phyloP scores from a whole-genome alignment of 2,329 filamentous ascomycete genomes.

The Ceratocystis ficicola region DNA sequence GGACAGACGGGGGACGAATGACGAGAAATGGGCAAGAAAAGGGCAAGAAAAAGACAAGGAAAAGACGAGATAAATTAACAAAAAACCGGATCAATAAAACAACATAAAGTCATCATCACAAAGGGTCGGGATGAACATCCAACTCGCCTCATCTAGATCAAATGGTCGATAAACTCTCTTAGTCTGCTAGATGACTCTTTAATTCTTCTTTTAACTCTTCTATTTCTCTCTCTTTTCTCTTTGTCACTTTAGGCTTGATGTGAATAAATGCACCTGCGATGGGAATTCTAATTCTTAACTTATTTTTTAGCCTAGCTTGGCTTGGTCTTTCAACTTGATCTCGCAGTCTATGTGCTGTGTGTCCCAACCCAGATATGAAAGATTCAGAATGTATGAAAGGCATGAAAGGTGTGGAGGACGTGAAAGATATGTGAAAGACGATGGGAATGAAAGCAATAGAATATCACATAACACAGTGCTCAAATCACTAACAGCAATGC shows the following conservation, averaged over 20 bases:
- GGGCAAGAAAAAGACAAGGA: too few relatives aligned
- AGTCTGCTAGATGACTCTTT: background rate
- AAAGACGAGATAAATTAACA: too few relatives aligned
- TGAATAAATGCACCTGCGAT: background rate
- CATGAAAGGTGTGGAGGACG: background rate
- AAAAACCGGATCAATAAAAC: too few relatives aligned
- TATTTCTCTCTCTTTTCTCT: slow-evolving; percentile 2
- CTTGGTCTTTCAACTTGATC: background rate
- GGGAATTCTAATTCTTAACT: background rate
- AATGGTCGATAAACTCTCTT: background rate
- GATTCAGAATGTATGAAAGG: too few relatives aligned
- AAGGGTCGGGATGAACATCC: background rate
- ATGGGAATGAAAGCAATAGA: too few relatives aligned
- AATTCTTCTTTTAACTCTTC: background rate
- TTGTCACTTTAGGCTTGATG: background rate
- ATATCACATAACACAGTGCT: too few relatives aligned
- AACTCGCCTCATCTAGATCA: background rate
- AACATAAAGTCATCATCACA: background rate
- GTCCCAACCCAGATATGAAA: background rate
- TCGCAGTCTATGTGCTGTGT: background rate
- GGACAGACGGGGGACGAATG: background rate
- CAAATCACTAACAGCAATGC: too few relatives aligned
- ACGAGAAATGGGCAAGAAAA: too few relatives aligned
- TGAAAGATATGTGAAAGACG: background rate
- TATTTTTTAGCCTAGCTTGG: background rate